Evolutionary conservation across 345 rosid genomes (phyloP), one percentile per base, ranked within the genome.

Genomic region (Corchorus capsularis): DNA sequence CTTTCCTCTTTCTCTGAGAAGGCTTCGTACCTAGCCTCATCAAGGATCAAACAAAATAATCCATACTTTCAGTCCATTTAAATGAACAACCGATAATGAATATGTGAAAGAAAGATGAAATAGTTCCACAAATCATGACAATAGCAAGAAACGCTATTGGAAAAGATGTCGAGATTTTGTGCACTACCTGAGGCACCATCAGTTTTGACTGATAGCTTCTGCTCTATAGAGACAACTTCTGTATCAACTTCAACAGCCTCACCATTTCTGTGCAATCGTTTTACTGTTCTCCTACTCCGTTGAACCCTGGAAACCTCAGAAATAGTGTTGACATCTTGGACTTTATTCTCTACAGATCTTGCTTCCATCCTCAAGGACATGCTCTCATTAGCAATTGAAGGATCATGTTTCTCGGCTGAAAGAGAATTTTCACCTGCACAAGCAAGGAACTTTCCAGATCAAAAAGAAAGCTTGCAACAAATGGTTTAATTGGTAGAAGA

Each of bases 361-460:
- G 19, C 73, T 63, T 79, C 85, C 69, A 82, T 83, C 77, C 79
- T 77, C 59, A 69, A 45, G 1, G 81, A 60, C n/a, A 73, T 61
- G 80, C 79, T 78, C 72, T 84, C 81, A 12, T 73, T 57, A 80
- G 16, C 41, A 17, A 60, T 79, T 12, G 71, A 85, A 71, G 86
- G 74, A 19, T 60, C 72, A 37, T 69, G 77, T 70, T 83, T 79
- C 14, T 47, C 70, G 47, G 50, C 84, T 72, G 73, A 73, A 79
- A 66, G 74, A 73, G 87, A 81, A 71, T 68, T 79, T 83, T 79
- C 81, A 84, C 77, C 94, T 88, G 86, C 81, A 82, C 39, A 37
- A 62, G 47, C 46, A 56, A 63, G 55, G 50, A 78, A 64, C 45
- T 59, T 67, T 56, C 12, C 16, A 68, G n/a, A 14, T 46, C 35